A percentile compares a stretch with the other conserved stretches of the same genome.
Evolutionary conservation across 192 early-diverging fungal species (phyloP).

Genomic region (Coemansia sp.): DNA sequence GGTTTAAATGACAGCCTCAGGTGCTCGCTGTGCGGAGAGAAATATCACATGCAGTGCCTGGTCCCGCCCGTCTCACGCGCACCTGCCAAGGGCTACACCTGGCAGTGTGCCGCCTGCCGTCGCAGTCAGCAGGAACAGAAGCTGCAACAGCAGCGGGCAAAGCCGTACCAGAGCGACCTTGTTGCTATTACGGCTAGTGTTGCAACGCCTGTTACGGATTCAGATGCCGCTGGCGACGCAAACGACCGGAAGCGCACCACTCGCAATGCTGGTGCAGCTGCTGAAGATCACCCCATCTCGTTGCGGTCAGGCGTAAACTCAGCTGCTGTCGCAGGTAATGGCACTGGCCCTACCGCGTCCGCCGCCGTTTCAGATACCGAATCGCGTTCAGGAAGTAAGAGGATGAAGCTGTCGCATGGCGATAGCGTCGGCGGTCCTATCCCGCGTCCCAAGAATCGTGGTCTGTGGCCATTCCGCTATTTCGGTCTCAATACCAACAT

Average conservation of each 20-base stretch:
- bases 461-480: conserved; percentile 87
- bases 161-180: conserved; percentile 8
- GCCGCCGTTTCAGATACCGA: conserved; percentile 47
- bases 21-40: conserved; percentile 74
- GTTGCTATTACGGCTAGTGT: neutral
- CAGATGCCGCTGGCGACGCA: conserved; percentile 10
- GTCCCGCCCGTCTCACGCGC: conserved; percentile 75
- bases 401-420: conserved; percentile 39
- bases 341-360: neutral
- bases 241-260: conserved; percentile 43
- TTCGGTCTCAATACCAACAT: conserved; percentile 82
- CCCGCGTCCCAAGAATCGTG: conserved; percentile 50
- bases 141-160: conserved; percentile 19
- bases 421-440: conserved; percentile 30
- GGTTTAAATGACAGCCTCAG: conserved; percentile 67
- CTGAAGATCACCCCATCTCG: conserved; percentile 24
- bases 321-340: neutral
- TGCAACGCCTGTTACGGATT: neutral
- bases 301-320: conserved; percentile 12
- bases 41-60: conserved; percentile 82
- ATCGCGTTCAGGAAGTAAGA: conserved; percentile 46
- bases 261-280: conserved; percentile 18
- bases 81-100: conserved; percentile 84
- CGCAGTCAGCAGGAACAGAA: conserved; percentile 34
- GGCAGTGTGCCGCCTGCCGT: conserved; percentile 80